Evolutionary conservation across 2,329 filamentous ascomycete species (phyloP).

Genomic region (Colletotrichum sp.): DNA sequence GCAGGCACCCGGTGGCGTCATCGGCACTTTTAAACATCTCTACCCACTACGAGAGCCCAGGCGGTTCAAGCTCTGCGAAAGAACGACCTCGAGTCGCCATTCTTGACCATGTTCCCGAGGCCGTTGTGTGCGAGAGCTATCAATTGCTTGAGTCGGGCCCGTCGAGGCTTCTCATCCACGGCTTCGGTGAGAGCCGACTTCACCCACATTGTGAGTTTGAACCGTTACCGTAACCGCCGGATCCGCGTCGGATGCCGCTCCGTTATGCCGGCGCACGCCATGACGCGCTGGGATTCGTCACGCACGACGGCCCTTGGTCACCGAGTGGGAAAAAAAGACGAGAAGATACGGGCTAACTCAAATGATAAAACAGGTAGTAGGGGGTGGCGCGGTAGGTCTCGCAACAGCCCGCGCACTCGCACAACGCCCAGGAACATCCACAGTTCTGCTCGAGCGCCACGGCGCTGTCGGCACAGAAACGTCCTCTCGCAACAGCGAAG

Average conservation of each 20-base stretch:
- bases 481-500: constrained; percentile 89
- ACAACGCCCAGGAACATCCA: constrained; percentile 63
- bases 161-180: constrained; percentile 38
- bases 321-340: background rate
- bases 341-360: background rate
- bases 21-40: background rate
- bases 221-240: background rate
- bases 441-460: constrained; percentile 83
- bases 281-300: background rate
- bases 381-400: constrained; percentile 74
- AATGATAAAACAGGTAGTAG: constrained; percentile 50
- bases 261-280: background rate
- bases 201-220: constrained; percentile 45
- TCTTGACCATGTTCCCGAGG: background rate
- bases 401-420: constrained; percentile 78
- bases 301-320: background rate
- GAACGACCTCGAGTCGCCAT: background rate
- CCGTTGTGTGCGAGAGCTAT: background rate
- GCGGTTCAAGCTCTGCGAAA: background rate
- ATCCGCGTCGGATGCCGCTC: background rate
- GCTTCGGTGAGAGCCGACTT: constrained; percentile 41
- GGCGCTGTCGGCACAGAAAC: constrained; percentile 80
- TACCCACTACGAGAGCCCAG: background rate
- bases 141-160: background rate
- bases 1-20: constrained; percentile 3